Conservation (phyloP, 768 basidiomycete species). For the Mrakia hoshinonis region DNA sequence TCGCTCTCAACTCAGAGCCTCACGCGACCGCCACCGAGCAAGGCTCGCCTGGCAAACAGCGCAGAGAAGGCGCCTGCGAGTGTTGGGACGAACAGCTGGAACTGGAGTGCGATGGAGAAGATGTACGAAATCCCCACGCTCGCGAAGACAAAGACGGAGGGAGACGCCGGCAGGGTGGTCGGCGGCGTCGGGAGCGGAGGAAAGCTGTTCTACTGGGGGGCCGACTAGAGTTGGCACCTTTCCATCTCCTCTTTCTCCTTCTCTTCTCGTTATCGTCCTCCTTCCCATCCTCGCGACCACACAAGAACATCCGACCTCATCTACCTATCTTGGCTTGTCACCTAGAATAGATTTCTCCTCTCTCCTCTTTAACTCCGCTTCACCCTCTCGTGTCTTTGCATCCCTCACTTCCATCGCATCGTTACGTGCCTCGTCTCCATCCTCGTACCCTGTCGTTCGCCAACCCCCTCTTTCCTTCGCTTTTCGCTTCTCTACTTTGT, state of each 20-base stretch:
- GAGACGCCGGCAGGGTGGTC: not conserved
- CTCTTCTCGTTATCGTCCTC: not conserved
- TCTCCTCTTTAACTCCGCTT: not conserved
- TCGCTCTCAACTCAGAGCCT: no score
- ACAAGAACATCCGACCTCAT: not conserved
- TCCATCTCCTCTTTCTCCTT: not conserved
- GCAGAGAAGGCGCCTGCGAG: not conserved
- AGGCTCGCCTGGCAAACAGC: not conserved
- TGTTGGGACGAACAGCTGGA: slow-evolving; percentile 4
- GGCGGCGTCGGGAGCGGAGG: not conserved
- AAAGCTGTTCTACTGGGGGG: slow-evolving; percentile 23
- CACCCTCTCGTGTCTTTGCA: not conserved
- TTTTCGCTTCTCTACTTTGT: not conserved
- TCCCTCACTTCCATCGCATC: no score
- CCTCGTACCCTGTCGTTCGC: no score
- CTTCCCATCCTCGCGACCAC: no score
- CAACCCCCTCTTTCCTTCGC: not conserved
- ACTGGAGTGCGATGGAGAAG: slow-evolving; percentile 19
- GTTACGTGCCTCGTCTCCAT: no score
- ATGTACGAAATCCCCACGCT: slow-evolving; percentile 23
- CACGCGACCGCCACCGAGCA: no score
- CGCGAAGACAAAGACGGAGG: not conserved
- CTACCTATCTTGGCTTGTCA: not conserved
- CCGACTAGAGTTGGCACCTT: not conserved
- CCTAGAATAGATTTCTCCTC: not conserved